These are phyloP conservation scores for Vitis labrusca DNA, from an alignment of 164 flowering plant genomes.

Conservation along the genomic window DNA sequence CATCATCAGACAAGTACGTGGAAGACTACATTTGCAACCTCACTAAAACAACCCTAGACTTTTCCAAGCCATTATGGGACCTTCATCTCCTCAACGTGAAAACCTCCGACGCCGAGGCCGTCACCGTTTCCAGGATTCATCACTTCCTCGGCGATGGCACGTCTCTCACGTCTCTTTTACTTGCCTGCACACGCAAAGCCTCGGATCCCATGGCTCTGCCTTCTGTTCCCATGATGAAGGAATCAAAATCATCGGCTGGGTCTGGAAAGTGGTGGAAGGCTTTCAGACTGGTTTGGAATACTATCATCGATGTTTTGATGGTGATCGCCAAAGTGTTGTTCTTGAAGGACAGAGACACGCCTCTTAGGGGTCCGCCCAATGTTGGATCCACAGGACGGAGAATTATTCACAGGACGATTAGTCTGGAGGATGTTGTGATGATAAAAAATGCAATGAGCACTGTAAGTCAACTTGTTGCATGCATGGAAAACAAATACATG, in stretches of 20 bases:
- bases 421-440: conserved; percentile 57
- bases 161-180: conserved; percentile 57
- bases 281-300: conserved; percentile 35
- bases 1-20: conserved; percentile 39
- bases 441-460: conserved; percentile 43
- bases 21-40: conserved; percentile 51
- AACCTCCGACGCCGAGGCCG: conserved; percentile 45
- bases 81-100: conserved; percentile 56
- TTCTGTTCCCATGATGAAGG: conserved; percentile 35
- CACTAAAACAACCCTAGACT: conserved; percentile 36
- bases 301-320: conserved; percentile 37
- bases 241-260: too few relatives aligned
- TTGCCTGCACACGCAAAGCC: conserved; percentile 48
- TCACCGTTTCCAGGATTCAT: conserved; percentile 48
- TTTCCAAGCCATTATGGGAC: conserved; percentile 67
- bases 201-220: conserved; percentile 51
- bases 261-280: neutral
- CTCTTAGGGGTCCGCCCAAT: conserved; percentile 35
- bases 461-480: conserved; percentile 21
- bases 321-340: conserved; percentile 33
- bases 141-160: conserved; percentile 77
- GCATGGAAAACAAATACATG: too few relatives aligned
- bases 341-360: conserved; percentile 48
- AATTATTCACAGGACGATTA: conserved; percentile 44
- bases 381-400: conserved; percentile 24